phyloP scores from a whole-genome alignment of 352 stramenopile species.

The Globisporangium alternatum region DNA sequence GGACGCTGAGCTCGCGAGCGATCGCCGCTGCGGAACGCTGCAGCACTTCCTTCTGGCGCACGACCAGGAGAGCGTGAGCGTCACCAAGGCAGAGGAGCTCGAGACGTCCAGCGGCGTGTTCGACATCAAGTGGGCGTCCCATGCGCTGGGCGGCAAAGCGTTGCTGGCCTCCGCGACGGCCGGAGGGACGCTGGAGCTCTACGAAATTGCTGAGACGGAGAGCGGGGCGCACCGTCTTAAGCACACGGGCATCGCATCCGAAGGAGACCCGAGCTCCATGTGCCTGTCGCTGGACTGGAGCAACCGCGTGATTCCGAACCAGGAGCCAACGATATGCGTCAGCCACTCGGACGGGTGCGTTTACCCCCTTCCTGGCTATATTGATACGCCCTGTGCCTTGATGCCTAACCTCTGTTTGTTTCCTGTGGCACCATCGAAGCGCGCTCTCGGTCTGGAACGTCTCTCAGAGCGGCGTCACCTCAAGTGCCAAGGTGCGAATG shows the following conservation, averaged over 20 bases:
- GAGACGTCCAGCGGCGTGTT: constrained; percentile 68
- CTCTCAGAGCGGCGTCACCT: constrained; percentile 11
- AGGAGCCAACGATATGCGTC: constrained; percentile 63
- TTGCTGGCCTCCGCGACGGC: constrained; percentile 64
- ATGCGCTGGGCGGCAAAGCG: constrained; percentile 45
- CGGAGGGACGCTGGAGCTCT: constrained; percentile 63
- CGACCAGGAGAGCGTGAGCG: constrained; percentile 26
- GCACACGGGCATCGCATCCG: constrained; percentile 33
- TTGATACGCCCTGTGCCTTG: not conserved
- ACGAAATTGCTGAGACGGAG: constrained; percentile 28
- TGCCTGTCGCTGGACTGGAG: constrained; percentile 86
- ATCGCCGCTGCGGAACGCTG: constrained; percentile 63
- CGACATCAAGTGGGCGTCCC: constrained; percentile 79
- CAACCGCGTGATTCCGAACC: constrained; percentile 49
- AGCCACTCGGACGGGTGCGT: constrained; percentile 81
- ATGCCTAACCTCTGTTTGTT: not conserved
- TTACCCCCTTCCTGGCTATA: not conserved
- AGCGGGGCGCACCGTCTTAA: constrained; percentile 18
- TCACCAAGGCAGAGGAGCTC: constrained; percentile 45
- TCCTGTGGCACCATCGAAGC: not conserved
- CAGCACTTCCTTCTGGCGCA: constrained; percentile 57
- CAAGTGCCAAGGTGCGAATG: constrained; percentile 13
- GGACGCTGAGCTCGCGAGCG: constrained; percentile 13
- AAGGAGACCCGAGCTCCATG: constrained; percentile 50
- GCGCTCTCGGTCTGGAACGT: constrained; percentile 17